A percentile compares a stretch with the other conserved stretches of the same genome.
These are phyloP conservation scores for Platanthera zijinensis DNA, from an alignment of 106 monocot species.

Conservation along the genomic window DNA sequence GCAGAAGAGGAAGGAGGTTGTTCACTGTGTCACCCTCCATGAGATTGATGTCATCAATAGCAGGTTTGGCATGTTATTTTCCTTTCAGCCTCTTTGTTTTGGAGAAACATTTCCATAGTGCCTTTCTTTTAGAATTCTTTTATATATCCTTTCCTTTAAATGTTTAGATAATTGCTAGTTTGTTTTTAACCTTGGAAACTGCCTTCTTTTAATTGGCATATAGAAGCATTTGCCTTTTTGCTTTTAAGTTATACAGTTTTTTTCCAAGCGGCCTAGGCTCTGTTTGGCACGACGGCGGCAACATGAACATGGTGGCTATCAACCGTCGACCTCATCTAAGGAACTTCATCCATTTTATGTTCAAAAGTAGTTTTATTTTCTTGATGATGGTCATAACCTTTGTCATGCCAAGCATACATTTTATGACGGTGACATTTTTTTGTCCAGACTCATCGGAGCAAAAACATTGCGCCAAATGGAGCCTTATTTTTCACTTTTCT, in stretches of 20 bases:
- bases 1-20: conserved; percentile 91
- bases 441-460: no score
- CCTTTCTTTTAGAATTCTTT: background rate
- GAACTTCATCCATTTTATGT: no score
- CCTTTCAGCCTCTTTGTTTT: background rate
- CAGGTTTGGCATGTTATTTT: conserved; percentile 38
- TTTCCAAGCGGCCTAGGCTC: background rate
- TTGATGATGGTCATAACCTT: no score
- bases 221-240: background rate
- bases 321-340: no score
- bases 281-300: background rate
- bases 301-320: no score
- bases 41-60: conserved; percentile 97
- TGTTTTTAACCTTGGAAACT: background rate
- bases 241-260: background rate
- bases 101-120: background rate
- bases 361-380: no score
- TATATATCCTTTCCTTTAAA: background rate
- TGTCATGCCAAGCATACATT: no score
- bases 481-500: background rate
- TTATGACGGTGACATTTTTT: no score
- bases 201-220: background rate
- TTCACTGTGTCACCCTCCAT: conserved; percentile 78
- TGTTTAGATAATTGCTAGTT: background rate
- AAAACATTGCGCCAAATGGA: no score